Base-by-base conservation (phyloP, 2,329 filamentous ascomycete genomes). In the Penicillium sp. region DNA sequence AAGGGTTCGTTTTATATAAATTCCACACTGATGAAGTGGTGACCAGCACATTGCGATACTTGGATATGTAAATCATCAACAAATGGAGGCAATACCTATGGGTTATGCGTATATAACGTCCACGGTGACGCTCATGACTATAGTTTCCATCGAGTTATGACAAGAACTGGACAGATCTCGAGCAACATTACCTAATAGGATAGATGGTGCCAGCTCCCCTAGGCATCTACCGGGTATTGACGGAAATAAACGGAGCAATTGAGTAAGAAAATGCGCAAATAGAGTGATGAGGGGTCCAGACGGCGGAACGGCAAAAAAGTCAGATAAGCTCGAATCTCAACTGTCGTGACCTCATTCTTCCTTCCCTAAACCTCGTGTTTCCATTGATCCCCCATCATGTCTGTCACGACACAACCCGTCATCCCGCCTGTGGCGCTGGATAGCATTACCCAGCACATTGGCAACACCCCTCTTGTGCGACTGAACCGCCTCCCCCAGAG, bases 401-500 rank as follows among this genome's bases (percentile, higher is more conserved):
- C 79, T 43, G 75, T 77, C 45, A 75, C 67, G 53, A 81, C 79
- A n/a, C 73, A 73, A 58, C 77, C 81, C 60, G 77, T 77, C 56
- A 72, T 80, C 57, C 81, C 82, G 44, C 82, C 83, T 2, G 77
- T 79, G 58, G 79, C 81, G 56, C 82, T 86, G 74, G 75, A 85
- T 68, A 87, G 85, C 54, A 89, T 92, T 62, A 89, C 87, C 44
- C 87, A 96, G 76, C 86, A 97, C 64, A 97, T 99, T 67, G 93
- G 92, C 69, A 93, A 95, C 76, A 96, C 93, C 40, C 94, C 94
- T n/a, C 86, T 99, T 51, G 91, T 99, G 41, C 89, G 89, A 48
- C 82, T 99, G 60, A 97, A 97, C 80, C 92, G 89, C 78, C 87
- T 99, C 60, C 94, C 94, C 3, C 88, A 94, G 72, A 93, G 90